Percentiles rank a stretch among this genome's conserved stretches.
Evolutionary conservation across 176 grass and related monocot species (phyloP).

Genomic region (Microstegium vimineum): DNA sequence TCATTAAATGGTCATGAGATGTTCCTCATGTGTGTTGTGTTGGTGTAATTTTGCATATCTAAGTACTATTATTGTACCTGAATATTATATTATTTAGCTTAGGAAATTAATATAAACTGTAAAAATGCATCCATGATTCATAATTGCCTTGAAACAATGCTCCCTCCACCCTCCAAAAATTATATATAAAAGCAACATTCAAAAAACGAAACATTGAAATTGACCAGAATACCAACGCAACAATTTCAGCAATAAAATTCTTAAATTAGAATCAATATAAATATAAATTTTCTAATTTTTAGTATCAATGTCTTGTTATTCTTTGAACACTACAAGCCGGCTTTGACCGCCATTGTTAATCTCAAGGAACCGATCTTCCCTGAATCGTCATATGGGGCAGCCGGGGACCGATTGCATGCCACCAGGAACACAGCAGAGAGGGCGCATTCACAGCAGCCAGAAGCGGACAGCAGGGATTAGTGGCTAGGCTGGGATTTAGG

Average conservation of each 20-base stretch:
- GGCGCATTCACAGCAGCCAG: too few relatives aligned
- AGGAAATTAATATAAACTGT: not conserved
- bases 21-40: not conserved
- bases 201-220: not conserved
- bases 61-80: not conserved
- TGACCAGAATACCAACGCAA: not conserved
- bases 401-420: too few relatives aligned
- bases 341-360: too few relatives aligned
- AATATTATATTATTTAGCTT: not conserved
- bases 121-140: not conserved
- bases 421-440: too few relatives aligned
- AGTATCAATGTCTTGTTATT: not conserved
- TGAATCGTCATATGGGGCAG: too few relatives aligned
- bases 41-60: not conserved
- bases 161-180: not conserved
- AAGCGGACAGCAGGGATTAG: too few relatives aligned
- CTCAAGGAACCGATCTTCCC: too few relatives aligned
- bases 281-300: not conserved
- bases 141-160: not conserved
- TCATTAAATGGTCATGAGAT: not conserved
- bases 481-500: too few relatives aligned
- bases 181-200: not conserved
- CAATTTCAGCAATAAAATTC: not conserved
- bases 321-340: not conserved
- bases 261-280: not conserved